phyloP scores from a whole-genome alignment of 139 green algal species.

The Mychonastes homosphaera region DNA sequence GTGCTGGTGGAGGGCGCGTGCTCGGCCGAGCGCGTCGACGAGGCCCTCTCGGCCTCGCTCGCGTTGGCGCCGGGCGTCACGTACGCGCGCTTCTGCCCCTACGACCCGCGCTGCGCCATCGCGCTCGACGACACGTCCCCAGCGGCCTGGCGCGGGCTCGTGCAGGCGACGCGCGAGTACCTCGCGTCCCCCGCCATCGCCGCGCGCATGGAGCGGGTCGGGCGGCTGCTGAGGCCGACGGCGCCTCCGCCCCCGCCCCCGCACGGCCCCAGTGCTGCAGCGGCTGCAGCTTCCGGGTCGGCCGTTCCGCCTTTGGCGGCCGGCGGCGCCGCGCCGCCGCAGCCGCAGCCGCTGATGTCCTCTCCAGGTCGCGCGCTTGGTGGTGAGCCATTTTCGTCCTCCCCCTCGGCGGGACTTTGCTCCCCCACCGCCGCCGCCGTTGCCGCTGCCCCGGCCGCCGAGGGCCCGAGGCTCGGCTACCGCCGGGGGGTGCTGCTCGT shows the following conservation, averaged over 20 bases:
- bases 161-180: constrained; percentile 63
- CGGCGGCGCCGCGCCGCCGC: not conserved
- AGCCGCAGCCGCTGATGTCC: not conserved
- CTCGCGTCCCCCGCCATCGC: constrained; percentile 29
- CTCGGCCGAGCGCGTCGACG: constrained; percentile 50
- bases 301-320: not conserved
- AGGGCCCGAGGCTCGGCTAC: constrained; percentile 8
- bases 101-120: constrained; percentile 61
- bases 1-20: constrained; percentile 49
- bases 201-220: constrained; percentile 34
- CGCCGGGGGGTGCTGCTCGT: constrained; percentile 22
- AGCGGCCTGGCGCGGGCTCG: constrained; percentile 39
- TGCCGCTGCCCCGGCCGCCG: not conserved
- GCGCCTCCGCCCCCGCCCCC: no score
- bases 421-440: no score
- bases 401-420: no score
- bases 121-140: constrained; percentile 70
- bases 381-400: not conserved
- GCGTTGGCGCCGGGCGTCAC: constrained; percentile 52
- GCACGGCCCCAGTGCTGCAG: not conserved
- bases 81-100: constrained; percentile 46
- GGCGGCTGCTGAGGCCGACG: constrained; percentile 32
- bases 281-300: not conserved
- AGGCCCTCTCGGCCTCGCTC: constrained; percentile 48
- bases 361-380: not conserved